Evolutionary conservation across 352 stramenopile species (phyloP).

Genomic region (Elongisporangium anandrum): DNA sequence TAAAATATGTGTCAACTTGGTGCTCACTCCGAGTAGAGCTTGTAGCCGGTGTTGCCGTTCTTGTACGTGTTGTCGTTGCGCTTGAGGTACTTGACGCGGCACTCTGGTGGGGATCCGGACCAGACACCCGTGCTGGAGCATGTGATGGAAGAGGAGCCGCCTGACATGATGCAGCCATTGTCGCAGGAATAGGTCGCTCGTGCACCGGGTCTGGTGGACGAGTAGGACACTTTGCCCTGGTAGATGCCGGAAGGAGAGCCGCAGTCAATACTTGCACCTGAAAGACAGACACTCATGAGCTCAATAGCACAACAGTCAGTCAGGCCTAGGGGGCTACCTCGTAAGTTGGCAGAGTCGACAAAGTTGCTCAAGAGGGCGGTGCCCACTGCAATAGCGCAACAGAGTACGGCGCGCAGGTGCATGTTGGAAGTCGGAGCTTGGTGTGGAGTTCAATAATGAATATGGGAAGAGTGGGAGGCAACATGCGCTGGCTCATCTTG

Average conservation of each 20-base stretch:
- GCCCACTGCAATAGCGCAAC: neutral
- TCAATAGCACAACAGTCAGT: slow-evolving; percentile 1
- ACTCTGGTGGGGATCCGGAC: slow-evolving; percentile 27
- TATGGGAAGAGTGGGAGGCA: too few species aligned
- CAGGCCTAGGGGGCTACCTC: slow-evolving; percentile 10
- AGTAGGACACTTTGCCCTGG: slow-evolving; percentile 37
- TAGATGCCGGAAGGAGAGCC: slow-evolving; percentile 21
- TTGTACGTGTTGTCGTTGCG: slow-evolving; percentile 55
- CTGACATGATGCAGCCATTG: slow-evolving; percentile 33
- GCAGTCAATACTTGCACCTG: slow-evolving; percentile 9
- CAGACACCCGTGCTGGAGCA: slow-evolving; percentile 37
- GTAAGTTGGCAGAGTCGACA: slow-evolving; percentile 17
- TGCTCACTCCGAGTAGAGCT: slow-evolving; percentile 46
- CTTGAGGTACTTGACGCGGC: slow-evolving; percentile 32
- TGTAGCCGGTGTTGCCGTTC: slow-evolving; percentile 47
- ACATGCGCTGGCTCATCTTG: neutral
- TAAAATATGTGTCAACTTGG: neutral
- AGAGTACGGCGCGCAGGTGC: neutral
- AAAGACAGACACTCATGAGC: neutral
- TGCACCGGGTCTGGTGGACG: slow-evolving; percentile 26
- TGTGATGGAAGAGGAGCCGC: slow-evolving; percentile 12
- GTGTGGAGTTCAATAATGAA: neutral
- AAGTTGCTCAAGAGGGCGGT: neutral
- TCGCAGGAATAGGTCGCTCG: slow-evolving; percentile 34
- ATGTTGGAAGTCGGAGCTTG: neutral